Percentiles rank a stretch among this genome's conserved stretches.
Conservation (phyloP, 1,139 yeast genomes). For the Scheffersomyces segobiensis region DNA sequence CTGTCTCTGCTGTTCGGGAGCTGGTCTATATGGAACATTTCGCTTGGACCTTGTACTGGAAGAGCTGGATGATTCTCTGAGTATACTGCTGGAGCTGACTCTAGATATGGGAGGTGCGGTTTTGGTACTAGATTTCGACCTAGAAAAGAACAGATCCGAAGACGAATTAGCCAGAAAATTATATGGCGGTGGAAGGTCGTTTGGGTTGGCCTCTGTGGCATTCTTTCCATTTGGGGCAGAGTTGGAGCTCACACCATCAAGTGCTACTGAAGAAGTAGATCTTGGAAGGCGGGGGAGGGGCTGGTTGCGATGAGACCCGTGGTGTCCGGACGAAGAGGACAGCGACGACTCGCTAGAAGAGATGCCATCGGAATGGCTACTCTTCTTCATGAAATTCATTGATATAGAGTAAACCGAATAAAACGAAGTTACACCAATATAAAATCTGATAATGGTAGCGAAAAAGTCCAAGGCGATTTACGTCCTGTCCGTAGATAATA, state of each 20-base stretch:
- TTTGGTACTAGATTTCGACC: neutral
- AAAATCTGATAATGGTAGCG: neutral
- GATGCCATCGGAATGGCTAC: neutral
- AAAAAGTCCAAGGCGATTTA: neutral
- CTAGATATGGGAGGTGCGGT: neutral
- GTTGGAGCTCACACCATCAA: neutral
- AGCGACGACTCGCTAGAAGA: neutral
- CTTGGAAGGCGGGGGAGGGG: neutral
- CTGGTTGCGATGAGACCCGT: neutral
- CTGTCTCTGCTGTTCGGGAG: conserved; percentile 36
- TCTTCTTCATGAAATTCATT: neutral
- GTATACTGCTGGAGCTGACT: neutral
- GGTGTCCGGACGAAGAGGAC: neutral
- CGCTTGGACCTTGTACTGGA: conserved; percentile 7
- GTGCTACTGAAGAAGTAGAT: neutral
- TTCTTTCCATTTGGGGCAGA: neutral
- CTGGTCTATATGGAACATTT: conserved; percentile 34
- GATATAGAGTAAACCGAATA: neutral
- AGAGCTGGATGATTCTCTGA: conserved; percentile 2
- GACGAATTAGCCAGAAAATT: neutral
- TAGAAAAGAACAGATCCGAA: neutral
- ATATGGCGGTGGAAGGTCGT: neutral
- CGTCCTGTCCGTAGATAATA: neutral
- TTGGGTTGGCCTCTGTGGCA: neutral
- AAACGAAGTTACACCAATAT: neutral